These are phyloP conservation scores for Amborella trichopoda DNA, from an alignment of 164 flowering plant species.

Conservation along the genomic window DNA sequence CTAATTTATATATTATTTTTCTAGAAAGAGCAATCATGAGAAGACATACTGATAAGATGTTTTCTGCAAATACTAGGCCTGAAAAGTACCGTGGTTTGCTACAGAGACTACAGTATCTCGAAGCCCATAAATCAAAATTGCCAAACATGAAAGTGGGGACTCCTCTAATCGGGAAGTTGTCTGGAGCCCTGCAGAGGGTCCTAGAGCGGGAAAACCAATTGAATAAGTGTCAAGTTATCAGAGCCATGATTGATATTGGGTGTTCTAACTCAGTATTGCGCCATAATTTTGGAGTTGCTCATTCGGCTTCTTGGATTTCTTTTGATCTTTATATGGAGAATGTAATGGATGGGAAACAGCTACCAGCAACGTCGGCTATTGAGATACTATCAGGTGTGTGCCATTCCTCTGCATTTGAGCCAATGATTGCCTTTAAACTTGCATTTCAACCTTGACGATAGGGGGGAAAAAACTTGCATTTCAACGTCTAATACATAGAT, in stretches of 20 bases:
- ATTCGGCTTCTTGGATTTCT: slow-evolving; percentile 49
- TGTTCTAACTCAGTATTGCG: slow-evolving; percentile 22
- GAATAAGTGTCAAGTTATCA: slow-evolving; percentile 33
- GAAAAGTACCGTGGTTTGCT: slow-evolving; percentile 43
- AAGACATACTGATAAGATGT: slow-evolving; percentile 11
- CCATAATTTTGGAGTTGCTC: slow-evolving; percentile 27
- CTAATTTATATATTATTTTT: too few relatives aligned
- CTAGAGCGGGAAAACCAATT: slow-evolving; percentile 29
- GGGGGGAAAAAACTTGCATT: too few relatives aligned
- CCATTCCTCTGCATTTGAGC: too few relatives aligned
- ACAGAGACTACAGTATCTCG: slow-evolving; percentile 39
- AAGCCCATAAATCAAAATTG: slow-evolving; percentile 27
- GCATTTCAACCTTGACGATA: too few relatives aligned
- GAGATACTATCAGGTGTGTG: slow-evolving; percentile 40
- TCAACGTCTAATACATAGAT: too few relatives aligned
- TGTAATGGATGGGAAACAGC: slow-evolving; percentile 55
- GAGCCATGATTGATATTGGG: slow-evolving; percentile 32
- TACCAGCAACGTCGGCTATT: slow-evolving; percentile 37
- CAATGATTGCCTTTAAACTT: too few relatives aligned
- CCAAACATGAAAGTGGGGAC: slow-evolving; percentile 20
- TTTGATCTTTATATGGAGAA: slow-evolving; percentile 61
- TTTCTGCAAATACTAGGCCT: slow-evolving; percentile 31
- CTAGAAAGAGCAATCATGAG: too few relatives aligned
- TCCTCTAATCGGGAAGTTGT: slow-evolving; percentile 27
- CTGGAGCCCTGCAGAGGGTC: slow-evolving; percentile 28